These are phyloP conservation scores for Mentha longifolia DNA, from an alignment of 257 asterid species.

Conservation along the genomic window DNA sequence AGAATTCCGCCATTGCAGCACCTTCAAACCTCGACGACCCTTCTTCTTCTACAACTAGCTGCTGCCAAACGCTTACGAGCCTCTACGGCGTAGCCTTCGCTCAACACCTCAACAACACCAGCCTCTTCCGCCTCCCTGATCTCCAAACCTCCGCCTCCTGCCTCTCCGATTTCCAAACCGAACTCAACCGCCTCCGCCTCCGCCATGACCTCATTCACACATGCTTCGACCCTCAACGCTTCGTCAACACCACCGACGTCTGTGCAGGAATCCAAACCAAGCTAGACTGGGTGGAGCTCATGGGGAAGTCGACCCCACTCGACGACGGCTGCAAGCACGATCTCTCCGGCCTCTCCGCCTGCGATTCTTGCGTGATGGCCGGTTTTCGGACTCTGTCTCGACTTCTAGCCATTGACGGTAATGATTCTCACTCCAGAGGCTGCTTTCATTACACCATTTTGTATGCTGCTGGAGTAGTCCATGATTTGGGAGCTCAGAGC, in stretches of 20 bases:
- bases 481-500: conserved; percentile 56
- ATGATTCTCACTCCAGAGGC: conserved; percentile 48
- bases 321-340: conserved; percentile 46
- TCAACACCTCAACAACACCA: conserved; percentile 47
- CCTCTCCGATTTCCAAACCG: conserved; percentile 52
- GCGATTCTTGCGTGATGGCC: conserved; percentile 60
- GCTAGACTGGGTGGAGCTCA: conserved; percentile 44
- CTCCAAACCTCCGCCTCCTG: conserved; percentile 54
- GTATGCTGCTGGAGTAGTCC: conserved; percentile 64
- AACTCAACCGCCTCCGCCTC: conserved; percentile 46
- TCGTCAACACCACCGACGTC: conserved; percentile 48
- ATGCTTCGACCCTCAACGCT: conserved; percentile 50
- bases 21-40: not conserved
- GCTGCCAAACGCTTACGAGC: conserved; percentile 70
- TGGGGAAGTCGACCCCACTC: conserved; percentile 46
- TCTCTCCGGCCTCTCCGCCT: conserved; percentile 44
- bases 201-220: conserved; percentile 39
- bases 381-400: conserved; percentile 55
- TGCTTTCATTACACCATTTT: conserved; percentile 58
- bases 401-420: conserved; percentile 45
- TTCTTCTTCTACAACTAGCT: conserved; percentile 21
- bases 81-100: conserved; percentile 64
- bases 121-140: conserved; percentile 51
- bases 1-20: not conserved
- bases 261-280: conserved; percentile 54